These are phyloP conservation scores for Byssothecium circinans DNA, from an alignment of 2,329 filamentous ascomycete genomes.

Conservation along the genomic window DNA sequence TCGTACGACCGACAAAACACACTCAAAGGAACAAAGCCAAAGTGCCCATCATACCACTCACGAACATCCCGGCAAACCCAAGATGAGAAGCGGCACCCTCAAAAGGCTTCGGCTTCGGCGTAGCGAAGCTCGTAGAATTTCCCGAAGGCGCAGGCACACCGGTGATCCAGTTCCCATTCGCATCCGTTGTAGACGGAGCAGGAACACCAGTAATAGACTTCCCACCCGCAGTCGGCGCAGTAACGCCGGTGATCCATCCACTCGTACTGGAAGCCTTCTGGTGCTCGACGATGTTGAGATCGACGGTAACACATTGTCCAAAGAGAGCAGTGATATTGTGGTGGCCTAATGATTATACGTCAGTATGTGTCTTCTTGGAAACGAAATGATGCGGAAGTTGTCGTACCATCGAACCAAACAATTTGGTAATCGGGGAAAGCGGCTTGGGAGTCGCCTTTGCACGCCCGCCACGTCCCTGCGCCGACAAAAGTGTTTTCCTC, in stretches of 20 bases:
- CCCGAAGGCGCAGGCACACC: constrained; percentile 2
- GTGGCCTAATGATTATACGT: no score
- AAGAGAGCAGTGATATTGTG: constrained; percentile 2
- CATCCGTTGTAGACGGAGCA: constrained; percentile 1
- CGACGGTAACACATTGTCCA: constrained; percentile 8
- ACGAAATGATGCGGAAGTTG: no score
- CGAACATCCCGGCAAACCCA: background rate
- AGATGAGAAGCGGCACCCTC: background rate
- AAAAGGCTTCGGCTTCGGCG: background rate
- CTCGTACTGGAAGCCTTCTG: background rate
- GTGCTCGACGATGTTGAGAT: background rate
- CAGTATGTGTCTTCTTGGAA: no score
- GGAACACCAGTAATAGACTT: constrained; percentile 4
- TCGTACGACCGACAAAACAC: background rate
- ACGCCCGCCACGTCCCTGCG: constrained; percentile 7
- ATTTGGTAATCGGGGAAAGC: constrained; percentile 10
- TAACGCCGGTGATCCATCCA: background rate
- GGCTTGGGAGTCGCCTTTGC: background rate
- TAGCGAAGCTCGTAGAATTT: background rate
- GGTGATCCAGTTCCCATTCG: constrained; percentile 3
- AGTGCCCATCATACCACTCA: background rate
- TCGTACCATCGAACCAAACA: constrained; percentile 12
- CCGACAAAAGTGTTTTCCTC: background rate
- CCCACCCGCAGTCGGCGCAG: background rate
- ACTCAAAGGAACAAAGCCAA: background rate